Evolutionary conservation across 2,329 filamentous ascomycete genomes (phyloP).

Genomic region (Penicillium vulpinum): DNA sequence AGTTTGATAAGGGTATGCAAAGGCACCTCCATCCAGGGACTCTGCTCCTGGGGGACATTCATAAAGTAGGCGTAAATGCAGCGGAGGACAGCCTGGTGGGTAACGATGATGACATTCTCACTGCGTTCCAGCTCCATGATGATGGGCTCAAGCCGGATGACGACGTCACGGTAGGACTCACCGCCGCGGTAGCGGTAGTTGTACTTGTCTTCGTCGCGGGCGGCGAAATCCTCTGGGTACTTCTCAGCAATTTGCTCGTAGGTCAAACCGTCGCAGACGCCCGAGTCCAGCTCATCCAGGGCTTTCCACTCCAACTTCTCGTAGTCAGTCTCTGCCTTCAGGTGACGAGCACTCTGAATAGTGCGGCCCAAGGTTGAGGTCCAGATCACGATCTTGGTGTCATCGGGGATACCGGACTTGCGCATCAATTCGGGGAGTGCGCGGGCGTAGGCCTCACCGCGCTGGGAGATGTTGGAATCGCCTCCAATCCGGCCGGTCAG

Average conservation of each 20-base stretch:
- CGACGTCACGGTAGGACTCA: slow-evolving; percentile 93
- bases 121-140: slow-evolving; percentile 98
- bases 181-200: slow-evolving; percentile 98
- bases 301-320: slow-evolving; percentile 99
- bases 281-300: slow-evolving; percentile 92
- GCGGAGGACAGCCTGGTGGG: slow-evolving; percentile 91
- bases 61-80: slow-evolving; percentile 99
- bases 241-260: slow-evolving; percentile 90
- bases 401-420: slow-evolving; percentile 75
- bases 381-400: slow-evolving; percentile 68
- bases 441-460: slow-evolving; percentile 82
- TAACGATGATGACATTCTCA: slow-evolving; percentile 97
- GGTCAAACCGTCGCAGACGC: slow-evolving; percentile 93
- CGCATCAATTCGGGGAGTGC: slow-evolving; percentile 82
- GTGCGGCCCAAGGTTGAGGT: slow-evolving; percentile 78
- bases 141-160: slow-evolving; percentile 95
- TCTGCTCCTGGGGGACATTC: slow-evolving; percentile 89
- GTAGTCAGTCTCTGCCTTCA: slow-evolving; percentile 68
- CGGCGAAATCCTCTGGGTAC: slow-evolving; percentile 92
- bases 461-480: slow-evolving; percentile 80
- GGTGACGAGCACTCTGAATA: slow-evolving; percentile 83
- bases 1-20: slow-evolving; percentile 95
- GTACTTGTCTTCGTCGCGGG: slow-evolving; percentile 97
- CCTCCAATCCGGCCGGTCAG: slow-evolving; percentile 88
- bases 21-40: slow-evolving; percentile 98